Percentiles rank a stretch among this genome's conserved stretches.
Evolutionary conservation across 164 flowering plant genomes (phyloP).

Genomic region (Warburgia ugandensis): DNA sequence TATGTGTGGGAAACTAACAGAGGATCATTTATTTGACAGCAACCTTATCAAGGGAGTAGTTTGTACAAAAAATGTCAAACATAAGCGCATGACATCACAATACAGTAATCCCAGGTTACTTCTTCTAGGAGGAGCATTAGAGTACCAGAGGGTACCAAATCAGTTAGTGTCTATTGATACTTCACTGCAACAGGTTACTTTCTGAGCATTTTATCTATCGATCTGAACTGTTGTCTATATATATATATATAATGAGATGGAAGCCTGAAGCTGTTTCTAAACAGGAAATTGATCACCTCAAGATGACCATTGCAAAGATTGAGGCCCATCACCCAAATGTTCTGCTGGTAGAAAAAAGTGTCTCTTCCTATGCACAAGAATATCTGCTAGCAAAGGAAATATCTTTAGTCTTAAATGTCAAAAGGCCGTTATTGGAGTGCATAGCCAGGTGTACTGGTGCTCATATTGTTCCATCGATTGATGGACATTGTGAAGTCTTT

Average conservation of each 20-base stretch:
- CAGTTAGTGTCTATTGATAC: constrained; percentile 81
- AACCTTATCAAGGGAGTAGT: constrained; percentile 80
- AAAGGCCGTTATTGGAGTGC: constrained; percentile 73
- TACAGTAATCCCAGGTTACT: constrained; percentile 79
- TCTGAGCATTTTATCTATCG: too few relatives aligned
- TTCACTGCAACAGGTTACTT: constrained; percentile 90
- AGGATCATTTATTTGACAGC: constrained; percentile 39
- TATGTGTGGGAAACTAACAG: too few relatives aligned
- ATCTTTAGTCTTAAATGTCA: constrained; percentile 87
- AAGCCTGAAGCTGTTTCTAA: too few relatives aligned
- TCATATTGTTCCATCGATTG: constrained; percentile 62
- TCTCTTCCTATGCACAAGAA: constrained; percentile 88
- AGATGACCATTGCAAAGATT: constrained; percentile 71
- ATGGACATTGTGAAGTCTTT: constrained; percentile 90
- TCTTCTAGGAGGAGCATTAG: constrained; percentile 89
- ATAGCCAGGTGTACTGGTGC: constrained; percentile 95
- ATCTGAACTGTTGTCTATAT: too few relatives aligned
- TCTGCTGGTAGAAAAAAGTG: constrained; percentile 91
- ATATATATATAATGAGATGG: too few relatives aligned
- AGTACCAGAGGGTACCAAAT: constrained; percentile 73
- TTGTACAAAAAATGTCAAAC: constrained; percentile 94
- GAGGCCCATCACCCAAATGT: constrained; percentile 92
- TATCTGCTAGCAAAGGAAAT: constrained; percentile 84
- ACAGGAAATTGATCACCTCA: constrained; percentile 96
- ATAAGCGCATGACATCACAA: constrained; percentile 96